A percentile compares a stretch with the other conserved stretches of the same genome.
phyloP scores from a whole-genome alignment of 441 rosid genomes.

The Euphorbia neoarborescens region DNA sequence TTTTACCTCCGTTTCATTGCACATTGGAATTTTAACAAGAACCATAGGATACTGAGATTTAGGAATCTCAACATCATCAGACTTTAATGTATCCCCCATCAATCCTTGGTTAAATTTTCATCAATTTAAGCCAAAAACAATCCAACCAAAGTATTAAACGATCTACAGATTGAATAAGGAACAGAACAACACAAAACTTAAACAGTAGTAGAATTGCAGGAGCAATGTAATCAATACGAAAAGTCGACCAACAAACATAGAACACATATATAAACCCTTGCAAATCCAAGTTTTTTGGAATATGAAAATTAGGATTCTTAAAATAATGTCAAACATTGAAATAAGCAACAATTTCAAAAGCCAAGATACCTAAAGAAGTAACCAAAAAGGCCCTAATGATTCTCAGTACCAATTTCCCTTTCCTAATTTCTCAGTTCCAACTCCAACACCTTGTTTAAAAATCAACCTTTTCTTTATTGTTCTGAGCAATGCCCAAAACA shows the following conservation, averaged over 20 bases:
- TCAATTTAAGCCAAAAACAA: slow-evolving; percentile 80
- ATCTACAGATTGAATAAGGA: slow-evolving; percentile 73
- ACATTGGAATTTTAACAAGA: slow-evolving; percentile 97
- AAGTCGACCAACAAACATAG: slow-evolving; percentile 58
- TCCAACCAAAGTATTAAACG: slow-evolving; percentile 71
- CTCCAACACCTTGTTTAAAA: slow-evolving; percentile 46
- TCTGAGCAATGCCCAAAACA: slow-evolving; percentile 75
- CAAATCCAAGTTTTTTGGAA: slow-evolving; percentile 44
- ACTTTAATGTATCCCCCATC: slow-evolving; percentile 49
- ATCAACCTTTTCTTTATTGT: slow-evolving; percentile 62
- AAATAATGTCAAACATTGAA: slow-evolving; percentile 76
- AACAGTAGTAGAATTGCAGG: slow-evolving; percentile 61
- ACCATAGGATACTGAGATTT: slow-evolving; percentile 66
- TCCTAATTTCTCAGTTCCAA: slow-evolving; percentile 56
- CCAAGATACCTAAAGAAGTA: slow-evolving; percentile 40
- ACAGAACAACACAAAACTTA: slow-evolving; percentile 59
- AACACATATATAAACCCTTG: slow-evolving; percentile 49
- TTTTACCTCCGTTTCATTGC: slow-evolving; percentile 81
- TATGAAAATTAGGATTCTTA: slow-evolving; percentile 38
- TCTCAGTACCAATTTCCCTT: slow-evolving; percentile 52
- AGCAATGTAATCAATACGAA: slow-evolving; percentile 64
- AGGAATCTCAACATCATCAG: slow-evolving; percentile 51
- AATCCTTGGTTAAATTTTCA: slow-evolving; percentile 61
- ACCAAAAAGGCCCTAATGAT: slow-evolving; percentile 51
- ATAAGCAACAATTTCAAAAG: slow-evolving; percentile 64